phyloP scores from a whole-genome alignment of 805 yeast species.

The Kodamaea nitidulidarum region DNA sequence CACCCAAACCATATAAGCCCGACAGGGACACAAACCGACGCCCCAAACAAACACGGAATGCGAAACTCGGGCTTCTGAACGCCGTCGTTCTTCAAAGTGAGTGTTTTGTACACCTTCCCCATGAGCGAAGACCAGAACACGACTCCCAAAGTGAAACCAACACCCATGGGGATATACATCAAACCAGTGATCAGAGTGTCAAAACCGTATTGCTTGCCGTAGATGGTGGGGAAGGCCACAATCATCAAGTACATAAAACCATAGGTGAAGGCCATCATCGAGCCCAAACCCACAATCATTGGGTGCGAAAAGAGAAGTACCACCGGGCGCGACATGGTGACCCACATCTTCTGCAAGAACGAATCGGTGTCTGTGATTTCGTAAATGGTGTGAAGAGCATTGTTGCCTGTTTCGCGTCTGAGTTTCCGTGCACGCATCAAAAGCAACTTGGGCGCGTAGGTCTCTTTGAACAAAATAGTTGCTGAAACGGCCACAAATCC shows the following conservation, averaged over 20 bases:
- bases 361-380: slow-evolving; percentile 54
- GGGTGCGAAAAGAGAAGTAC: slow-evolving; percentile 53
- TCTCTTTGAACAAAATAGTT: slow-evolving; percentile 52
- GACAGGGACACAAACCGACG: slow-evolving; percentile 51
- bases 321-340: slow-evolving; percentile 54
- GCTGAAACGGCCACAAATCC: slow-evolving; percentile 43
- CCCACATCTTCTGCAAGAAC: slow-evolving; percentile 33
- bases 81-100: slow-evolving; percentile 45
- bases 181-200: slow-evolving; percentile 49
- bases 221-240: slow-evolving; percentile 55
- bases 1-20: slow-evolving; percentile 72
- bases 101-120: slow-evolving; percentile 34
- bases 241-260: slow-evolving; percentile 64
- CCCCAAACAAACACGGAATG: slow-evolving; percentile 46
- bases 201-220: slow-evolving; percentile 45
- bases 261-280: slow-evolving; percentile 61
- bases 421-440: slow-evolving; percentile 43
- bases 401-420: slow-evolving; percentile 53
- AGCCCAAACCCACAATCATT: slow-evolving; percentile 59
- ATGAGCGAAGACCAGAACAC: slow-evolving; percentile 45
- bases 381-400: slow-evolving; percentile 53
- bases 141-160: slow-evolving; percentile 52
- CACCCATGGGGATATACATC: slow-evolving; percentile 54
- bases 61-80: slow-evolving; percentile 60
- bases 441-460: slow-evolving; percentile 55